Evolutionary conservation across 73 alveolate genomes (phyloP), one percentile per base, ranked within the genome.

Genomic region (Paramecium sonneborni): DNA sequence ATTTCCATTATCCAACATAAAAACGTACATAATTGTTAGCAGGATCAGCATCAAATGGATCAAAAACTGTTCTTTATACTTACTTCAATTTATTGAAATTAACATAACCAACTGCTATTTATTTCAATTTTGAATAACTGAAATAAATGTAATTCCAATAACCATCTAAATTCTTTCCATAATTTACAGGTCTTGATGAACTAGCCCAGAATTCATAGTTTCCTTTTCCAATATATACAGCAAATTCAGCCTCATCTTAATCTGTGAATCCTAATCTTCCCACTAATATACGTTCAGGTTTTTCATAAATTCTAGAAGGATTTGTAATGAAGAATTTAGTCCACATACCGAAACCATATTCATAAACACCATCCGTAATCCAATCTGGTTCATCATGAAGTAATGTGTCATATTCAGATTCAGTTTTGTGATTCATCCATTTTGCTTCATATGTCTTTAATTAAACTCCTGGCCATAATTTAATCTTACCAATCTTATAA

Each of bases 331-430:
- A 79, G 90, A 79, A 79, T 79, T 79, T 79, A 23, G 90, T 79
- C 90, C 90, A 79, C 69, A 79, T 43, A n/a, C 90, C 90, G 30
- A 43, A 79, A 18, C 90, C 90, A 79, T 79, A 79, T 79, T 79
- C 90, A 79, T 79, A 44, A 39, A 79, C 90, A 43, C 90, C 90
- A 79, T 79, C 90, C 5, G 55, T 79, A 2, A 46, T 32, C 90
- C 69, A 39, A 43, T 44, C 90, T 41, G 20, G 44, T 21, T 79
- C 90, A 3, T 46, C 52, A 39, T 79, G 41, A 39, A 79, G 34
- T 32, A 43, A 24, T 10, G 41, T 43, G 18, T 79, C 72, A 46
- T 41, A 39, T 79, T 79, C 90, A 43, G 44, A 30, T 79, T 79
- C 90, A 14, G 39, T 44, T 24, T 21, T 44, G n/a, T 79, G 90